Evolutionary conservation across 1,284 basidiomycete species (phyloP).

Genomic region (Albatrellus sp.): DNA sequence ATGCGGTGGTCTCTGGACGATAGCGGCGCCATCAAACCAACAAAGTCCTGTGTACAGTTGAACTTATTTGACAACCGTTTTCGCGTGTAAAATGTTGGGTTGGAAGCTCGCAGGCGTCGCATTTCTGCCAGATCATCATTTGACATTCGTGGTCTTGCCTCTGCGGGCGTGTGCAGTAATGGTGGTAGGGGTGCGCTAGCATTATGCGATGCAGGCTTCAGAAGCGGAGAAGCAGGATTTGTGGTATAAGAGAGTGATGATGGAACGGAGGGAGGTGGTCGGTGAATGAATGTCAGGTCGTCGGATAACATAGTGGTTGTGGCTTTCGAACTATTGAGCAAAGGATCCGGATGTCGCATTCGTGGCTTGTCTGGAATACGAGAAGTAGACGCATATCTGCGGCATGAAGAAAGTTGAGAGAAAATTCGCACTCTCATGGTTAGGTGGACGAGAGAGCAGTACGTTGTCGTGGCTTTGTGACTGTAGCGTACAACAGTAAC

Average conservation of each 20-base stretch:
- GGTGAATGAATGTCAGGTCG: constrained; percentile 63
- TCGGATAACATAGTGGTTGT: constrained; percentile 42
- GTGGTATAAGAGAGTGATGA: constrained; percentile 58
- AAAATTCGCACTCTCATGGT: constrained; percentile 1
- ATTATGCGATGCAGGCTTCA: constrained; percentile 24
- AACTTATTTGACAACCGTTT: constrained; percentile 45
- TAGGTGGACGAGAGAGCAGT: too few species aligned
- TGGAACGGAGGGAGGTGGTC: constrained; percentile 61
- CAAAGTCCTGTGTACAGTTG: constrained; percentile 40
- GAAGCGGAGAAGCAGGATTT: constrained; percentile 55
- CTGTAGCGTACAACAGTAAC: not conserved
- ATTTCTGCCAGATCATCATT: constrained; percentile 44
- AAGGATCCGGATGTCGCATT: constrained; percentile 51
- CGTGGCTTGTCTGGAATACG: constrained; percentile 42
- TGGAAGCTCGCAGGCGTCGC: constrained; percentile 34
- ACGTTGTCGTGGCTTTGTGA: too few species aligned
- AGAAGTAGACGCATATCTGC: constrained; percentile 24
- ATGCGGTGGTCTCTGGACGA: constrained; percentile 30
- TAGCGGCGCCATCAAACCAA: constrained; percentile 43
- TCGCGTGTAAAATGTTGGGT: constrained; percentile 40
- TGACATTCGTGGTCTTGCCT: constrained; percentile 27
- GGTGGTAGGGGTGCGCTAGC: constrained; percentile 21
- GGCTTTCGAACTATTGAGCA: constrained; percentile 43
- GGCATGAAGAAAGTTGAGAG: constrained; percentile 5
- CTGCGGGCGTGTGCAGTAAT: constrained; percentile 20